Percentiles rank a stretch among this genome's conserved stretches.
Evolutionary conservation across 352 stramenopile genomes (phyloP).

Genomic region (Phytophthora hybrid): DNA sequence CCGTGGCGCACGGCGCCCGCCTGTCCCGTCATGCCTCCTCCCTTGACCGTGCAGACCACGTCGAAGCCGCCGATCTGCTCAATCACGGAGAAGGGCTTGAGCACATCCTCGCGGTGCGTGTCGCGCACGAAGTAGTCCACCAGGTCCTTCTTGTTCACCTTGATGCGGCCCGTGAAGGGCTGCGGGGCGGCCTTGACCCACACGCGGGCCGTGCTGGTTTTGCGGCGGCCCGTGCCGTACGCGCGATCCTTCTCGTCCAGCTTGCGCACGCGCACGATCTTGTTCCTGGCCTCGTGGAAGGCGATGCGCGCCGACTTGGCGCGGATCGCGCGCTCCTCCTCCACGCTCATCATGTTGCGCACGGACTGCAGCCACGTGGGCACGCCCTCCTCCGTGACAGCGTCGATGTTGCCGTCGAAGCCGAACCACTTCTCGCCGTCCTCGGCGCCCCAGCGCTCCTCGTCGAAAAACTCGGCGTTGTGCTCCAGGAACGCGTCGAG

Average conservation of each 20-base stretch:
- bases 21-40: constrained; percentile 95
- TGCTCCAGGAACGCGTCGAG: constrained; percentile 46
- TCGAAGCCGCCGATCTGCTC: constrained; percentile 90
- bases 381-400: constrained; percentile 77
- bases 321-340: constrained; percentile 71
- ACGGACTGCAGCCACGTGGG: constrained; percentile 86
- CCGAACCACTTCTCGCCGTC: constrained; percentile 83
- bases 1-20: constrained; percentile 94
- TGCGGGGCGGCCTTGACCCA: constrained; percentile 90
- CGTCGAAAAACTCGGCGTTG: constrained; percentile 72
- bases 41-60: constrained; percentile 92
- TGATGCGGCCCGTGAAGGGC: constrained; percentile 89
- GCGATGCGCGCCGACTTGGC: constrained; percentile 71
- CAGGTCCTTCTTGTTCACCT: constrained; percentile 95
- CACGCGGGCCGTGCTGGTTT: constrained; percentile 94
- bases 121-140: constrained; percentile 94
- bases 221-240: constrained; percentile 94
- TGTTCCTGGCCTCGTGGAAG: constrained; percentile 79
- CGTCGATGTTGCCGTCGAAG: constrained; percentile 83
- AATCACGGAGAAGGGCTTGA: constrained; percentile 81
- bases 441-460: constrained; percentile 68
- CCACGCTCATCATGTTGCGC: constrained; percentile 71
- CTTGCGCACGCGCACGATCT: constrained; percentile 72
- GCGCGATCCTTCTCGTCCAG: constrained; percentile 82
- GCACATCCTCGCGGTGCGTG: constrained; percentile 90